Base-by-base conservation (phyloP, 116 monocot genomes). In the Iris pallida region DNA sequence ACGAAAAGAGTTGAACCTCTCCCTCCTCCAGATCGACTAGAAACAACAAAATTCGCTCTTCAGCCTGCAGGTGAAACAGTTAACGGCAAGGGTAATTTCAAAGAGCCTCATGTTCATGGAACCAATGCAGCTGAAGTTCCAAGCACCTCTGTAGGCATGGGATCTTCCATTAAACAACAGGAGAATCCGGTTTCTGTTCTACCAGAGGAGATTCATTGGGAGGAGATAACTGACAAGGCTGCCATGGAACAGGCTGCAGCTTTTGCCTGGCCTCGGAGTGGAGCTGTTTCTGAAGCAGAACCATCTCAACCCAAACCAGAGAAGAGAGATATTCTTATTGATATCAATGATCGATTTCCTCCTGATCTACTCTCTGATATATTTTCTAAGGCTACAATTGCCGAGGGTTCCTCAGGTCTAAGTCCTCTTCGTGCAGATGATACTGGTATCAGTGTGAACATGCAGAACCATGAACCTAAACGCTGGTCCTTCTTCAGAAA, bases 401-500 rank as follows among this genome's bases (percentile, higher is more conserved):
- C 75, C 45, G 84, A 85, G 41, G 82, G 90, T 68, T 82, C 78
- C 7, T 82, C 83, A 70, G 74, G 55, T 66, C 4, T 75, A 42
- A 64, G 44, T 41, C 69, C 73, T 46, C 61, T 90, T 18, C 69
- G 42, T 43, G 82, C 79, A 52, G 84, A 83, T 76, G 90, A 90
- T 71, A 45, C 80, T 76, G 82, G 79, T 52, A 63, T 85, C 47
- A 93, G 90, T 64, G 62, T 99, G 80, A 93, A 93, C 72, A 63
- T 93, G 78, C 83, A 76, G 30, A 93, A 90, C 19, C 88, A 82
- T 77, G 98, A 93, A 65, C 90, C 87, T n/a, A 67, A 90, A 58
- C 65, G 80, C 2, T 99, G 93, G 98, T 88, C 93, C 30, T 99
- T 82, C 65, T 93, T 93, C 76, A 76, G 90, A 78, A 88, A 90